Percentiles rank a stretch among this genome's conserved stretches.
Evolutionary conservation across 352 stramenopile species (phyloP).

Genomic region (Thraustochytrium sp.): DNA sequence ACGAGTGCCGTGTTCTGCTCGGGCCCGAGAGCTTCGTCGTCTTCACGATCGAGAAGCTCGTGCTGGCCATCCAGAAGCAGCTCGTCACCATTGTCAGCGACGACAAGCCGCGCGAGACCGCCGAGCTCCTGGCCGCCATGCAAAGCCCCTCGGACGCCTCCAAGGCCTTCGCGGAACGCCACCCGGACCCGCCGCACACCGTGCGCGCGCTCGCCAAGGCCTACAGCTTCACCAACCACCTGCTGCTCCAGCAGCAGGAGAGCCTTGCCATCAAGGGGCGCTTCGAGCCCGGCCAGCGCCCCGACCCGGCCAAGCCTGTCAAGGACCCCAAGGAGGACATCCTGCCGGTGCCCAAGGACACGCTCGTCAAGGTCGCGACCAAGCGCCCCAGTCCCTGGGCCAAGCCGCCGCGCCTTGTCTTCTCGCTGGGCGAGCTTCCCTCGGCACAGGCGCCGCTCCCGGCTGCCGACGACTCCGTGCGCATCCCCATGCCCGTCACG

Average conservation of each 20-base stretch:
- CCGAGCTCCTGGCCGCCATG: not conserved
- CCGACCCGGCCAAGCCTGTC: constrained; percentile 1
- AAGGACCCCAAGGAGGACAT: not conserved
- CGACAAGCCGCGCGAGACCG: not conserved
- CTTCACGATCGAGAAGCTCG: constrained; percentile 83
- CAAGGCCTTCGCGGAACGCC: not conserved
- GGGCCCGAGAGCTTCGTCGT: constrained; percentile 79
- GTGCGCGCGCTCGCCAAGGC: not conserved
- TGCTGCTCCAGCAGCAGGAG: not conserved
- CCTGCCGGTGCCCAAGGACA: not conserved
- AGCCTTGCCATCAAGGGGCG: not conserved
- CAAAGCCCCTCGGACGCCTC: not conserved
- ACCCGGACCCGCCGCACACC: not conserved
- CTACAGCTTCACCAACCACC: not conserved
- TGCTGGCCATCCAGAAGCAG: constrained; percentile 73
- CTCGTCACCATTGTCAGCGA: constrained; percentile 52
- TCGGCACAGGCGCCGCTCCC: not conserved
- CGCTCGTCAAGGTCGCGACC: not conserved
- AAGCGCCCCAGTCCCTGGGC: not conserved
- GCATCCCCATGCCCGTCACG: not conserved
- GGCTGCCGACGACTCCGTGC: not conserved
- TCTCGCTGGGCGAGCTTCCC: not conserved
- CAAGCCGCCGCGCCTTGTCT: not conserved
- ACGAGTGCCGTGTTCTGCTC: constrained; percentile 76
- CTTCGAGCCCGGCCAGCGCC: not conserved